Conservation (phyloP, 2,329 filamentous ascomycete genomes). For the Canariomyces notabilis region DNA sequence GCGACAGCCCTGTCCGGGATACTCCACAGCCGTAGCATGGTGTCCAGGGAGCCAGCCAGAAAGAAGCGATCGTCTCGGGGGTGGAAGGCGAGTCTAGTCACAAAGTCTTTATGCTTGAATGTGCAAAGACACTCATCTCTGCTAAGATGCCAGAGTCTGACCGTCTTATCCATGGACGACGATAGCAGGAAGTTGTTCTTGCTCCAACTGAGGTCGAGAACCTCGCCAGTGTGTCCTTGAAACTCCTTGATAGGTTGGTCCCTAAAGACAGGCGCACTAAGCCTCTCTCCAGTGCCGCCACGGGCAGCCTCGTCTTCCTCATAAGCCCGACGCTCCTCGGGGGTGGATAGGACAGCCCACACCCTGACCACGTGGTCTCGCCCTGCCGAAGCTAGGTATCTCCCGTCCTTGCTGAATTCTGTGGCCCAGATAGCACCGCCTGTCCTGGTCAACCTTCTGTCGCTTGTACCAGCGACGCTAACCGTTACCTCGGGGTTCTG, state of each 20-base stretch:
- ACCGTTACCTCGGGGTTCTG: slow-evolving; percentile 27
- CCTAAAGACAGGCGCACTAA: slow-evolving; percentile 88
- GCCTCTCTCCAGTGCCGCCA: slow-evolving; percentile 51
- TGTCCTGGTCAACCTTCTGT: slow-evolving; percentile 38
- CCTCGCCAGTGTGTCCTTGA: slow-evolving; percentile 74
- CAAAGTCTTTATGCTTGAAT: slow-evolving; percentile 92
- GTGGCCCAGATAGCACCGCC: slow-evolving; percentile 81
- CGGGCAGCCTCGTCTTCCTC: slow-evolving; percentile 60
- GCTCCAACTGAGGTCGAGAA: slow-evolving; percentile 93
- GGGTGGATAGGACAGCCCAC: slow-evolving; percentile 80
- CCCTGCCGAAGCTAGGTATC: slow-evolving; percentile 85
- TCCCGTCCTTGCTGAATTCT: slow-evolving; percentile 89
- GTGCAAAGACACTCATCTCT: slow-evolving; percentile 82
- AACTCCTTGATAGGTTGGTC: slow-evolving; percentile 75
- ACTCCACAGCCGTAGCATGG: slow-evolving; percentile 85
- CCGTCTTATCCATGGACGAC: slow-evolving; percentile 97
- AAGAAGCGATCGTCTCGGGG: slow-evolving; percentile 95
- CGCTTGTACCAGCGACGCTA: slow-evolving; percentile 31
- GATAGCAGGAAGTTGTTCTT: slow-evolving; percentile 98
- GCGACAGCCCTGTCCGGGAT: slow-evolving; percentile 95
- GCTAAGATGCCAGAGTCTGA: slow-evolving; percentile 87
- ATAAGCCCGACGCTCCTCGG: slow-evolving; percentile 70
- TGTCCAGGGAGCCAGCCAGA: slow-evolving; percentile 85
- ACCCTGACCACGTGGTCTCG: slow-evolving; percentile 81
- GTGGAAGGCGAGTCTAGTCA: slow-evolving; percentile 92